Conservation (phyloP, 805 yeast genomes). For the Suhomyces sp. region DNA sequence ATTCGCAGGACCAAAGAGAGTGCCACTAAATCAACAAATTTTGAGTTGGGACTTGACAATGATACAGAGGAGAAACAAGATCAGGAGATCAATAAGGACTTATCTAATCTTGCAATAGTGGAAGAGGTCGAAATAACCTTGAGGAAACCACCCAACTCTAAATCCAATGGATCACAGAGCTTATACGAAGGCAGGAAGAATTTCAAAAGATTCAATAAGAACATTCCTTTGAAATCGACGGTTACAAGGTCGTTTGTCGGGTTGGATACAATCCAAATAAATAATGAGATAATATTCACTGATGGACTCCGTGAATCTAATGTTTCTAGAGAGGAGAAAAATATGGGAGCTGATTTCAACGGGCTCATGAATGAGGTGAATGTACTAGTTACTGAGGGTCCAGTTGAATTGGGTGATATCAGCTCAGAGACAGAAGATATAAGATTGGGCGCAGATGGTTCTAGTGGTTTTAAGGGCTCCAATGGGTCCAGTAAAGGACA, state of each 20-base stretch:
- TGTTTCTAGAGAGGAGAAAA: slow-evolving; percentile 4
- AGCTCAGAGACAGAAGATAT: slow-evolving; percentile 5
- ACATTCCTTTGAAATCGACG: slow-evolving; percentile 16
- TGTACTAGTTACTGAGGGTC: slow-evolving; percentile 6
- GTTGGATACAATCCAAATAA: slow-evolving; percentile 12
- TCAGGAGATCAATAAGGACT: slow-evolving; percentile 21
- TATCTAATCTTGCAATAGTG: slow-evolving; percentile 35
- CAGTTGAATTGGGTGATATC: too few relatives aligned
- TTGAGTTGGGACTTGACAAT: slow-evolving; percentile 27
- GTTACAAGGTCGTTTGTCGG: slow-evolving; percentile 33
- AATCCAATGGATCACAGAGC: slow-evolving; percentile 13
- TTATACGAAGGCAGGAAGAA: too few relatives aligned
- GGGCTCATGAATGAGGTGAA: slow-evolving; percentile 14
- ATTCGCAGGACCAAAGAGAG: slow-evolving; percentile 24
- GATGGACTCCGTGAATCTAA: background rate
- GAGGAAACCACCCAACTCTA: slow-evolving; percentile 11
- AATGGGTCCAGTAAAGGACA: too few relatives aligned
- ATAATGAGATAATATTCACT: slow-evolving; percentile 10
- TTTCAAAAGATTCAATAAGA: slow-evolving; percentile 38
- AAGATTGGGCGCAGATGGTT: too few relatives aligned
- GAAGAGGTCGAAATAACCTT: slow-evolving; percentile 23
- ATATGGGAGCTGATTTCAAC: slow-evolving; percentile 10
- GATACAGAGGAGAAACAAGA: slow-evolving; percentile 10
- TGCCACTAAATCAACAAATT: slow-evolving; percentile 20
- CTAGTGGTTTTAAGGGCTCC: too few relatives aligned